phyloP scores from a whole-genome alignment of 2,329 filamentous ascomycete genomes.

The Trichophaea hybrida region DNA sequence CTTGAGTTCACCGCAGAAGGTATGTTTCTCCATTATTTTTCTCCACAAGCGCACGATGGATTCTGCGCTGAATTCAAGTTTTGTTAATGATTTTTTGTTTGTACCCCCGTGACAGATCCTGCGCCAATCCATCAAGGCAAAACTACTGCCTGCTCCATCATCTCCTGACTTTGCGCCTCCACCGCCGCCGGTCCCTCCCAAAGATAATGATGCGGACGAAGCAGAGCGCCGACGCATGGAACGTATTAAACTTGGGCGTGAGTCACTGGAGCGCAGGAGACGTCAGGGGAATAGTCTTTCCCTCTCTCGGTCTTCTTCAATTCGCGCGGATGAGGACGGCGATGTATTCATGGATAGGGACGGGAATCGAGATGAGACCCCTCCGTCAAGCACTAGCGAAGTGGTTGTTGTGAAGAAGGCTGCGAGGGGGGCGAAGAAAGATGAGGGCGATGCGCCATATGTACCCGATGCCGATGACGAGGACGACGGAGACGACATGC shows the following conservation, averaged over 20 bases:
- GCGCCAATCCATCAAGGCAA: neutral
- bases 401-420: neutral
- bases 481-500: neutral
- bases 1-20: slow-evolving; percentile 1
- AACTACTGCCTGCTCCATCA: neutral
- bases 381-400: neutral
- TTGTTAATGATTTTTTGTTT: too few relatives aligned
- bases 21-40: neutral
- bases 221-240: neutral
- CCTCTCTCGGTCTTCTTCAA: neutral
- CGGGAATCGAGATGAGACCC: neutral
- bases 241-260: neutral
- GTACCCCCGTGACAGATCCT: too few relatives aligned
- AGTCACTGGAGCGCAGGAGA: slow-evolving; percentile 11
- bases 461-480: neutral
- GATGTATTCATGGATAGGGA: neutral
- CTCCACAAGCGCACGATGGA: too few relatives aligned
- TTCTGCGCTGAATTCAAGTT: too few relatives aligned
- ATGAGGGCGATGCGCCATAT: neutral
- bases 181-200: neutral
- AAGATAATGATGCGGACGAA: neutral
- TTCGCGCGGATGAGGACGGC: neutral
- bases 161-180: neutral
- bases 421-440: neutral
- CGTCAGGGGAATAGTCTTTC: slow-evolving; percentile 3